Percentiles rank a stretch among this genome's conserved stretches.
Evolutionary conservation across 768 basidiomycete genomes (phyloP).

Genomic region (Tricholoma terreum): DNA sequence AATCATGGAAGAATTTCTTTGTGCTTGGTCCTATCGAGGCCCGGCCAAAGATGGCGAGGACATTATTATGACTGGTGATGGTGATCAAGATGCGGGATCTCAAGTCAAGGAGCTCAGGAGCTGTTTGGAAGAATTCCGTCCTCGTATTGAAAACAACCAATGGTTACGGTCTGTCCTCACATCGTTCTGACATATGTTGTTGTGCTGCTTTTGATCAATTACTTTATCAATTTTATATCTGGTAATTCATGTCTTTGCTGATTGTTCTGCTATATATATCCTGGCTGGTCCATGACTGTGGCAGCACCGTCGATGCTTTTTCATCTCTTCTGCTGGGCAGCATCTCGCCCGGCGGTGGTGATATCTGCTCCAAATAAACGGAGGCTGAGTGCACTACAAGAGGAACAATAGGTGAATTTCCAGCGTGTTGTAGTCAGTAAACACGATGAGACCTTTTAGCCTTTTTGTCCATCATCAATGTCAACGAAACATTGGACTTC

Average conservation of each 20-base stretch:
- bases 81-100: constrained; percentile 30
- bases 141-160: constrained; percentile 69
- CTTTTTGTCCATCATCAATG: constrained; percentile 95
- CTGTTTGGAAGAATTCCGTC: constrained; percentile 62
- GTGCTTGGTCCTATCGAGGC: constrained; percentile 48
- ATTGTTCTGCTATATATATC: background rate
- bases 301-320: background rate
- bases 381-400: constrained; percentile 76
- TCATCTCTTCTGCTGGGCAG: constrained; percentile 15
- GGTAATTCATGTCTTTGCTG: background rate
- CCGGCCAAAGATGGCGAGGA: constrained; percentile 50
- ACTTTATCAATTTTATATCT: background rate
- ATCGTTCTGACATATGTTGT: constrained; percentile 22
- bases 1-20: constrained; percentile 77
- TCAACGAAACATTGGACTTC: constrained; percentile 86
- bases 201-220: background rate
- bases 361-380: constrained; percentile 83
- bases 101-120: constrained; percentile 54
- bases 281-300: too few species aligned
- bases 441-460: constrained; percentile 75
- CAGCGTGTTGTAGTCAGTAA: background rate
- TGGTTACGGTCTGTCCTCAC: constrained; percentile 70
- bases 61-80: constrained; percentile 38
- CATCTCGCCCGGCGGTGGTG: constrained; percentile 46
- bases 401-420: constrained; percentile 3